These are phyloP conservation scores for Dioszegia crocea DNA, from an alignment of 768 basidiomycete genomes.

Conservation along the genomic window DNA sequence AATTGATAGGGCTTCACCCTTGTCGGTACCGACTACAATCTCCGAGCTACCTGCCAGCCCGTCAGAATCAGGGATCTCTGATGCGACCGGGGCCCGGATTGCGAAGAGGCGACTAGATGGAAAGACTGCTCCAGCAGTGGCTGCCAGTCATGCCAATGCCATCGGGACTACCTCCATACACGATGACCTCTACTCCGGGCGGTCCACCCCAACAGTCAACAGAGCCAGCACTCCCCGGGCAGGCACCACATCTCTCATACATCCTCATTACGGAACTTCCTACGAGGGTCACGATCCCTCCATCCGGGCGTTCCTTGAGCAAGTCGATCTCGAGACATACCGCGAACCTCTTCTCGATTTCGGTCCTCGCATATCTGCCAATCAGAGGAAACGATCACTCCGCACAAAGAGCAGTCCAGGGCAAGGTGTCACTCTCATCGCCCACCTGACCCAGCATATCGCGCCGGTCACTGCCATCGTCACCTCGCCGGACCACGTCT, in stretches of 20 bases:
- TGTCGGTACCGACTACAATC: neutral
- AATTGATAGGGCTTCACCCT: neutral
- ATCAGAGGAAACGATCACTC: conserved; percentile 56
- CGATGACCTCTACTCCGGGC: conserved; percentile 62
- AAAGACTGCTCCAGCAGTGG: conserved; percentile 85
- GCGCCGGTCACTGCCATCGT: conserved; percentile 74
- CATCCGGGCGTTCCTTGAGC: conserved; percentile 82
- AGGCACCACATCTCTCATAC: neutral
- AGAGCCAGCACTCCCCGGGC: conserved; percentile 12
- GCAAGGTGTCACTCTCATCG: conserved; percentile 73
- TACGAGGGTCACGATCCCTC: conserved; percentile 69
- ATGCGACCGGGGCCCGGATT: conserved; percentile 40
- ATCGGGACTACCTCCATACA: conserved; percentile 71
- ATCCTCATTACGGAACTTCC: conserved; percentile 46
- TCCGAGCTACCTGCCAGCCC: conserved; percentile 51
- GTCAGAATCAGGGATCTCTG: conserved; percentile 72
- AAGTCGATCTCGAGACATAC: conserved; percentile 75
- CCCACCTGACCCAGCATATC: conserved; percentile 76
- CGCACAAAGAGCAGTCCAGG: conserved; percentile 48
- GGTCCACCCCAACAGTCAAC: conserved; percentile 60
- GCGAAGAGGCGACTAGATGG: conserved; percentile 60
- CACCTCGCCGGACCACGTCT: conserved; percentile 87
- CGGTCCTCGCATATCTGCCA: conserved; percentile 79
- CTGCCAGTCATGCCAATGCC: conserved; percentile 70
- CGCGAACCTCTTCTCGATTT: conserved; percentile 85